Conservation (phyloP, 352 stramenopile species). For the Globisporangium takayamanum region DNA sequence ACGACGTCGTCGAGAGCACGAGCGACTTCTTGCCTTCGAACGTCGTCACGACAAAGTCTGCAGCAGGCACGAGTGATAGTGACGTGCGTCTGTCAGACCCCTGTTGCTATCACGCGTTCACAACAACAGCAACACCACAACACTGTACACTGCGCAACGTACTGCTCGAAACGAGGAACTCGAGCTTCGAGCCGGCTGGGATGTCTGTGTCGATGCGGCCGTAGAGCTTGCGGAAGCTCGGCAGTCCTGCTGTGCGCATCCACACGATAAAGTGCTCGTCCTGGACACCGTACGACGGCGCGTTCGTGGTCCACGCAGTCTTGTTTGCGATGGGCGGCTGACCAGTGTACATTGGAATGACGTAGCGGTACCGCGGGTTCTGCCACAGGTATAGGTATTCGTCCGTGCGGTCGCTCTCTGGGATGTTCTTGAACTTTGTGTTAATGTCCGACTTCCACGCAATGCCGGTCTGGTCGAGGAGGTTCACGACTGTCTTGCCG, state of each 20-base stretch:
- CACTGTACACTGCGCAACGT: conserved; percentile 19
- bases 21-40: conserved; percentile 96
- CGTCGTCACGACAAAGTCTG: conserved; percentile 94
- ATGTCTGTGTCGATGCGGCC: conserved; percentile 95
- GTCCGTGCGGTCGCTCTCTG: conserved; percentile 25
- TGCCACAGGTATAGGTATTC: conserved; percentile 74
- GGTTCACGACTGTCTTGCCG: conserved; percentile 52
- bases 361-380: conserved; percentile 73
- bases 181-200: conserved; percentile 78
- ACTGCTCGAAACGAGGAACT: conserved; percentile 91
- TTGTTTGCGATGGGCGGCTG: conserved; percentile 59
- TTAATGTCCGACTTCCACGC: conserved; percentile 95
- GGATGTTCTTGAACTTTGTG: conserved; percentile 95
- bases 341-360: conserved; percentile 63
- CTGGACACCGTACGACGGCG: conserved; percentile 85
- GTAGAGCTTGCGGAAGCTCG: conserved; percentile 99
- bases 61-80: not conserved
- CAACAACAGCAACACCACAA: conserved; percentile 6
- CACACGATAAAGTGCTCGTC: conserved; percentile 99
- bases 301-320: conserved; percentile 68
- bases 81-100: conserved; percentile 1
- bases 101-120: conserved; percentile 1
- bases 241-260: conserved; percentile 98
- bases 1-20: conserved; percentile 94
- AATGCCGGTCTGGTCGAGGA: conserved; percentile 94